Evolutionary conservation across 1,284 basidiomycete species (phyloP), one percentile per base, ranked within the genome.

Genomic region (Pyrrhoderma noxium): DNA sequence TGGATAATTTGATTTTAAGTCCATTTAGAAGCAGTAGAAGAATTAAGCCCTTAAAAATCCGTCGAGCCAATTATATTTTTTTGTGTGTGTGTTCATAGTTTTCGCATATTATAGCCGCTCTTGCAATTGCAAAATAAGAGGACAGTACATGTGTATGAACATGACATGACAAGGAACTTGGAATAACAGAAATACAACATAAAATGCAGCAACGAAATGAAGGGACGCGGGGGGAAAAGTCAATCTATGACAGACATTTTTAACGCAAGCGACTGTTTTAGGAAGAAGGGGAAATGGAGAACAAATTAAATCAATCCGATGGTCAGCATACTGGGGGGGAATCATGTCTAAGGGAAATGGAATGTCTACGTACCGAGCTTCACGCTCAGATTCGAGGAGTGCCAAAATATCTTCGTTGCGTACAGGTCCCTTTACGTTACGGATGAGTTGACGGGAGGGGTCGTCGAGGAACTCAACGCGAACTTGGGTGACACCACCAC

Each of bases 381-480:
- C 96, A 77, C 96, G 93, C 77, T 99, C 96, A 70, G 88, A 91
- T 80, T 99, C 96, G 69, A 99, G 80, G 63, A 99, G 77, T 64
- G 94, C 93, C 61, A 99, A 80, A 67, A 99, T 98, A 72, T 99
- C 96, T 71, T 94, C 83, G 72, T 93, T 89, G 62, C 92, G 80
- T 60, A 98, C 94, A 59, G 95, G 94, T 22, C 96, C 96, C 77
- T 99, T 99, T 65, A 99, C 96, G 78, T 99, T 99, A 62, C 95
- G 91, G 75, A 99, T 96, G 73, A 99, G 96, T 60, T 89, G 88
- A 64, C 96, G 90, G 62, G 84, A 84, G 51, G 88, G 84, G 70
- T 99, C 95, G 72, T 99, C 95, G 89, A 99, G 88, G 79, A 99
- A 98, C 72, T 99, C 95, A 63, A 99, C 96, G 62, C 95, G 93